Percentiles rank a stretch among this genome's conserved stretches.
These are phyloP conservation scores for Tetradesmus obliquus DNA, from an alignment of 139 green algal genomes.

Conservation along the genomic window DNA sequence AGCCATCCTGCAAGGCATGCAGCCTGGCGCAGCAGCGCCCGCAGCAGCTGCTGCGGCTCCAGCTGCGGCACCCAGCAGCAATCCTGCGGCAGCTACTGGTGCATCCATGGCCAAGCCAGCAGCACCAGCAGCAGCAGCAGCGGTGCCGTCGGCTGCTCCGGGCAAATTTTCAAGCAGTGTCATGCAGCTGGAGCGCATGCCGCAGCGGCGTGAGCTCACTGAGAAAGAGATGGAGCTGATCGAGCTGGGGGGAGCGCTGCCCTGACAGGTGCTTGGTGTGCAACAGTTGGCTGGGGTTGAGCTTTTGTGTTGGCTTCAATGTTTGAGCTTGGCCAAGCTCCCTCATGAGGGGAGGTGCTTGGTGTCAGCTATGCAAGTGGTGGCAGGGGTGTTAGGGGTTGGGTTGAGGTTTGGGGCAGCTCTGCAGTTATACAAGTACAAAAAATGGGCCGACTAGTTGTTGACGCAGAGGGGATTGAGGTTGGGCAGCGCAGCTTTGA, in stretches of 20 bases:
- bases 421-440: too few species aligned
- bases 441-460: too few species aligned
- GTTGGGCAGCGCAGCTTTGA: too few species aligned
- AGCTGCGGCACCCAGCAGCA: neutral
- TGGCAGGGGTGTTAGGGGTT: too few species aligned
- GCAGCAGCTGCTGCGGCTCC: neutral
- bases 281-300: too few species aligned
- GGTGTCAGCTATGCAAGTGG: too few species aligned
- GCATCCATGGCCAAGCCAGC: neutral
- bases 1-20: neutral
- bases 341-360: too few species aligned
- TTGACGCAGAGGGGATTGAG: too few species aligned
- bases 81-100: neutral
- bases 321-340: too few species aligned
- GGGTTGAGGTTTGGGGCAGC: too few species aligned
- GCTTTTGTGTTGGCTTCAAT: too few species aligned
- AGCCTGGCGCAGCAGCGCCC: neutral
- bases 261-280: neutral
- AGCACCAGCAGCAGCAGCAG: neutral
- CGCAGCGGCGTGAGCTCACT: neutral
- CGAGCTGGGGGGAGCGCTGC: constrained; percentile 32
- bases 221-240: constrained; percentile 46
- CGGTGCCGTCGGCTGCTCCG: neutral
- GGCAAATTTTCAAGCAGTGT: constrained; percentile 31
- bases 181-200: constrained; percentile 1